These are phyloP conservation scores for Penicillium angulare DNA, from an alignment of 495 filamentous ascomycete genomes.

Conservation along the genomic window DNA sequence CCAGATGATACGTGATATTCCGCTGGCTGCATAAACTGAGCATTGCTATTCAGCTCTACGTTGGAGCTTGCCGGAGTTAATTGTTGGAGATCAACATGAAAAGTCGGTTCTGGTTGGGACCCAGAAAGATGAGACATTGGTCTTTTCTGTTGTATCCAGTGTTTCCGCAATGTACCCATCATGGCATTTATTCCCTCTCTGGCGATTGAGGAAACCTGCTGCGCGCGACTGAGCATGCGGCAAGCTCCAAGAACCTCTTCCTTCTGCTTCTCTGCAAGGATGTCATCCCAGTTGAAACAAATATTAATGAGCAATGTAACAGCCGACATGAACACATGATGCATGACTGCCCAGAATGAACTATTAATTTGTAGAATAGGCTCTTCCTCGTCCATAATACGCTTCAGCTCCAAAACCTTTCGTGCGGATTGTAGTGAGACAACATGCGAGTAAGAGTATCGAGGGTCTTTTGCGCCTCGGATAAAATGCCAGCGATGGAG, in stretches of 20 bases:
- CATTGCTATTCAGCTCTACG: background rate
- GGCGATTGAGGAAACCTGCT: conserved; percentile 28
- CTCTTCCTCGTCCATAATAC: conserved; percentile 40
- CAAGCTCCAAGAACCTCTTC: conserved; percentile 44
- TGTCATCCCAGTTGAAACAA: conserved; percentile 46
- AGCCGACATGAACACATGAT: conserved; percentile 48
- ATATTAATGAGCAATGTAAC: conserved; percentile 46
- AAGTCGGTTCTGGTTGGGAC: background rate
- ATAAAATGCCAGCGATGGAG: conserved; percentile 44
- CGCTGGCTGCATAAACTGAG: too few species aligned
- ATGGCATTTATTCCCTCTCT: conserved; percentile 35
- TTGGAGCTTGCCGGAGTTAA: too few species aligned
- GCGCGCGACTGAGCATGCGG: conserved; percentile 42
- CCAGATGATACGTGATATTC: too few species aligned
- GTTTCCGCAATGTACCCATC: conserved; percentile 34
- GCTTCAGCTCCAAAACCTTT: conserved; percentile 38
- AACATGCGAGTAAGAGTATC: conserved; percentile 45
- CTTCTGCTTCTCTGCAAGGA: conserved; percentile 36
- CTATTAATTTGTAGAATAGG: conserved; percentile 25
- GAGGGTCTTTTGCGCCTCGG: conserved; percentile 37
- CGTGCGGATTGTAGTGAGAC: conserved; percentile 45
- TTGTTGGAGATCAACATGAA: background rate
- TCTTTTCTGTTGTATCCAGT: conserved; percentile 27
- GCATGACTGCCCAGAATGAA: conserved; percentile 39
- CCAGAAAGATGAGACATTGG: too few species aligned